phyloP scores from a whole-genome alignment of 495 filamentous ascomycete genomes.

The Xylaria scruposa region DNA sequence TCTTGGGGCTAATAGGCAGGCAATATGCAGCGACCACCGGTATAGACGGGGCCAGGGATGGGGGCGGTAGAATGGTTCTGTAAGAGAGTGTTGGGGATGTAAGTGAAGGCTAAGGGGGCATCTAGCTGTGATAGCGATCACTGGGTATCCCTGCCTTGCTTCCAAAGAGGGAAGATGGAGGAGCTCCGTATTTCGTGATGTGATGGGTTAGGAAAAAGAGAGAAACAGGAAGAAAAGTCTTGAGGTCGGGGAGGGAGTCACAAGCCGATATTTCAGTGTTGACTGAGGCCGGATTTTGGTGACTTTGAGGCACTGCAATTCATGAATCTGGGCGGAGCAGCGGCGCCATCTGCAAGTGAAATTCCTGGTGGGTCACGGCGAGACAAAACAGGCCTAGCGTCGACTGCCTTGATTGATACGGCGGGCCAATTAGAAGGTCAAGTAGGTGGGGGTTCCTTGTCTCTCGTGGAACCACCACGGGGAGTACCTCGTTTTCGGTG shows the following conservation, averaged over 20 bases:
- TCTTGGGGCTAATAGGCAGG: background rate
- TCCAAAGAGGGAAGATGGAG: conserved; percentile 31
- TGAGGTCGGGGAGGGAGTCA: conserved; percentile 54
- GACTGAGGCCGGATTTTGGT: conserved; percentile 26
- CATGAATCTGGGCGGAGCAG: conserved; percentile 40
- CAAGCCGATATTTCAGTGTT: conserved; percentile 56
- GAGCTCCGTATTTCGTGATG: conserved; percentile 30
- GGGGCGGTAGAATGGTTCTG: background rate
- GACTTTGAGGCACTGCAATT: conserved; percentile 34
- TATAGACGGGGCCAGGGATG: conserved; percentile 2
- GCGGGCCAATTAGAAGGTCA: conserved; percentile 6
- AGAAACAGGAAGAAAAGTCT: conserved; percentile 35
- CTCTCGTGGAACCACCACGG: background rate
- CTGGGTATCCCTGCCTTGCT: conserved; percentile 26
- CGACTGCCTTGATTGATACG: background rate
- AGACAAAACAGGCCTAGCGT: conserved; percentile 23
- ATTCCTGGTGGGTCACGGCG: conserved; percentile 28
- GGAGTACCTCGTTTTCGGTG: conserved; percentile 3
- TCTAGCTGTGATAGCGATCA: background rate
- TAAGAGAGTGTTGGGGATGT: background rate
- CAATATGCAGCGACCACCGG: background rate
- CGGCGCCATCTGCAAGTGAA: conserved; percentile 29
- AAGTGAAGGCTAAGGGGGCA: conserved; percentile 1
- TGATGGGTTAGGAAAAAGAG: conserved; percentile 37
- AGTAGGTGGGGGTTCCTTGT: background rate